Evolutionary conservation across 768 basidiomycete genomes (phyloP).

Genomic region (Tricholoma terreum): DNA sequence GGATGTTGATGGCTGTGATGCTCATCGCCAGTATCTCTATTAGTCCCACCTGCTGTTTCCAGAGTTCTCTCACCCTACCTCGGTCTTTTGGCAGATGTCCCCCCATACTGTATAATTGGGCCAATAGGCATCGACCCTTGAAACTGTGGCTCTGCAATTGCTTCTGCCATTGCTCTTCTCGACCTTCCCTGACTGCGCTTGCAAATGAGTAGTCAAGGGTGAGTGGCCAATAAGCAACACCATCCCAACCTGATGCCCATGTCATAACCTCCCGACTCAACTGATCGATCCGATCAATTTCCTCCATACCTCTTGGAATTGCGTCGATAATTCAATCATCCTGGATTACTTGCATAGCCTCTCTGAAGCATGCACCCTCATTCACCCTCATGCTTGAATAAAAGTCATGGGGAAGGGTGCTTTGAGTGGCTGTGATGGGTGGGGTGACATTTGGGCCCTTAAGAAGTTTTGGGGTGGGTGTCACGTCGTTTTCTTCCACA

Average conservation of each 20-base stretch:
- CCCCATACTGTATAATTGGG: neutral
- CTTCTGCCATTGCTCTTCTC: neutral
- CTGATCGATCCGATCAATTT: neutral
- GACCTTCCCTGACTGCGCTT: neutral
- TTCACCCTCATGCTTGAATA: neutral
- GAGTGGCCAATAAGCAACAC: neutral
- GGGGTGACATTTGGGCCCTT: neutral
- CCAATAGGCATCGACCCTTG: neutral
- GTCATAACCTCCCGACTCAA: neutral
- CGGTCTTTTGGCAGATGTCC: neutral
- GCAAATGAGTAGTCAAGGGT: neutral
- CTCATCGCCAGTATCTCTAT: slow-evolving; percentile 4
- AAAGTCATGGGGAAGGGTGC: neutral
- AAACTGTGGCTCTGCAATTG: slow-evolving; percentile 1
- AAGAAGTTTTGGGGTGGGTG: neutral
- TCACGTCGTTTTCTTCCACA: neutral
- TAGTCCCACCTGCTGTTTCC: slow-evolving; percentile 1
- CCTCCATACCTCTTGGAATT: neutral
- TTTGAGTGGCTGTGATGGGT: neutral
- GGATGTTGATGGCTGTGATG: neutral
- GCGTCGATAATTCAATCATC: neutral
- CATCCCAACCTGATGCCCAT: neutral
- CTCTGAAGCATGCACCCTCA: neutral
- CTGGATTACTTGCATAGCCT: neutral
- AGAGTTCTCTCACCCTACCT: slow-evolving; percentile 1